phyloP scores from a whole-genome alignment of 371 early-diverging fungal species.

The Apophysomyces sp. region DNA sequence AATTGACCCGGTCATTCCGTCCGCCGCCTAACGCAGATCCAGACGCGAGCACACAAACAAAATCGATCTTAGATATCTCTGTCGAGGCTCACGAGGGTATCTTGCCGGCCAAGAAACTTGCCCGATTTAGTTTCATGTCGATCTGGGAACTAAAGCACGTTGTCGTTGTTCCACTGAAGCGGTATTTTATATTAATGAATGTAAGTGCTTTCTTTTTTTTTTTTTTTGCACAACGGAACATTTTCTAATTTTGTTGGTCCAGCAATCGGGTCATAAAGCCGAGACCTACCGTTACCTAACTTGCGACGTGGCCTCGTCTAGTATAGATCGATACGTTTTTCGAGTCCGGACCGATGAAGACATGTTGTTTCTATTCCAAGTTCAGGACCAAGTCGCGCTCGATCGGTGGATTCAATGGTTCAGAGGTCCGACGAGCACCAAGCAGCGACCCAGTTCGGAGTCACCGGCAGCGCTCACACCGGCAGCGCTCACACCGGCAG shows the following conservation, averaged over 20 bases:
- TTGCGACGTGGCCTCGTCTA: conserved; percentile 18
- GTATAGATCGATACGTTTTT: conserved; percentile 25
- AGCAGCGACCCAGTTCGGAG: background rate
- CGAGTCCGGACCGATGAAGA: conserved; percentile 27
- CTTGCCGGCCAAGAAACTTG: conserved; percentile 38
- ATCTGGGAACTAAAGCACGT: conserved; percentile 48
- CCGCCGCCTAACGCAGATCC: conserved; percentile 6
- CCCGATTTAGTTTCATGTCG: conserved; percentile 32
- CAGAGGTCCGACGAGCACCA: conserved; percentile 13
- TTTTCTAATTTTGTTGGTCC: background rate
- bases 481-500: background rate
- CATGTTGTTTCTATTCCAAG: conserved; percentile 34
- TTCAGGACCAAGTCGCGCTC: conserved; percentile 30
- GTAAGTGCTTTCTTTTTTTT: conserved; percentile 19
- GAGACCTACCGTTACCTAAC: conserved; percentile 22
- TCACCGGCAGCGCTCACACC: background rate
- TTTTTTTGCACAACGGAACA: background rate
- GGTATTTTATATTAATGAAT: conserved; percentile 31
- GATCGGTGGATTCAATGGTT: conserved; percentile 43
- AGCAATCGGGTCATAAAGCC: conserved; percentile 28
- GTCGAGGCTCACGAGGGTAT: conserved; percentile 40
- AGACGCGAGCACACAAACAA: conserved; percentile 10
- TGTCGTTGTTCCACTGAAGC: conserved; percentile 33
- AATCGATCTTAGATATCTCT: conserved; percentile 30
- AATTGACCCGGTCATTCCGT: conserved; percentile 11